Percentiles rank a stretch among this genome's conserved stretches.
Evolutionary conservation across 2,329 filamentous ascomycete genomes (phyloP).

Genomic region (Hypoxylon sp.): DNA sequence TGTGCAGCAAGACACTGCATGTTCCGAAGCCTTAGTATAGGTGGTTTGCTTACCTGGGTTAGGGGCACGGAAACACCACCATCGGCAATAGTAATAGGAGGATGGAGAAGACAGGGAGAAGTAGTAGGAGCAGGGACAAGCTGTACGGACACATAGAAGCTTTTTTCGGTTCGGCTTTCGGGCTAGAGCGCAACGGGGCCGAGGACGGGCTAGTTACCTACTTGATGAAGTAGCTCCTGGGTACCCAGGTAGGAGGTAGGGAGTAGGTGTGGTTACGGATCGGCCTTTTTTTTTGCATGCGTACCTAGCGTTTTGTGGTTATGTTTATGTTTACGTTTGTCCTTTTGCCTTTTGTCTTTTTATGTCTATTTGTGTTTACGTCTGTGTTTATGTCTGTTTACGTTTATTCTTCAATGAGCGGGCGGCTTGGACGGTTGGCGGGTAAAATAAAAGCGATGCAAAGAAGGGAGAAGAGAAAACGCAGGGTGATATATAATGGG

Average conservation of each 20-base stretch:
- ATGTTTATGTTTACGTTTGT: neutral
- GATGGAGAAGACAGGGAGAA: no score
- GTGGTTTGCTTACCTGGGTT: neutral
- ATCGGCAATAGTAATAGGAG: neutral
- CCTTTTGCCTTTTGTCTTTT: neutral
- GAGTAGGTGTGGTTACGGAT: neutral
- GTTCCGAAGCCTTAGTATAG: conserved; percentile 83
- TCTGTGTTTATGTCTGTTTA: neutral
- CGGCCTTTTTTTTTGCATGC: neutral
- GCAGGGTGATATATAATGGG: neutral
- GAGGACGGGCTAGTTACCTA: neutral
- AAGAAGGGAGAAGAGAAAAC: neutral
- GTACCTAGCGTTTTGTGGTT: conserved; percentile 1
- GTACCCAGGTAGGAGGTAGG: neutral
- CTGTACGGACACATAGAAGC: neutral
- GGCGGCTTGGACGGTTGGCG: neutral
- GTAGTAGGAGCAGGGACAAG: neutral
- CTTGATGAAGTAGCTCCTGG: neutral
- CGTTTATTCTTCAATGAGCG: neutral
- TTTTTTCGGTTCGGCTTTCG: neutral
- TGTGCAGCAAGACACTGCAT: conserved; percentile 95
- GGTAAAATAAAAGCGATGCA: neutral
- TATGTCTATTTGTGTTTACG: neutral
- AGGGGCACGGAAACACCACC: neutral
- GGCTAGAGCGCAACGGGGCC: neutral